Percentiles rank a stretch among this genome's conserved stretches.
phyloP scores from a whole-genome alignment of 345 rosid genomes.

The Citrus cavaleriei region DNA sequence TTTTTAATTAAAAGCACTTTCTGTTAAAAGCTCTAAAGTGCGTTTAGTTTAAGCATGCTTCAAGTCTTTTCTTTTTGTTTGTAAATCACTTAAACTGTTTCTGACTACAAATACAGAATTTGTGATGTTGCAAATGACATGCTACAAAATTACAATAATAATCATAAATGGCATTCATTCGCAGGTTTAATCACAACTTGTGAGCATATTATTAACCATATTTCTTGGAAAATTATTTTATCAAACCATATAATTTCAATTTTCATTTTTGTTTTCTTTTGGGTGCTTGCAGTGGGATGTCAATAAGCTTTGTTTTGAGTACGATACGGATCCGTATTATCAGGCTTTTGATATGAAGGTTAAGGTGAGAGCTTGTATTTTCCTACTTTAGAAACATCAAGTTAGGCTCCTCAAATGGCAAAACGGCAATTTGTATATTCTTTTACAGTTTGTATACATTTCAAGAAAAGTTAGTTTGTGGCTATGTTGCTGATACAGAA shows the following conservation, averaged over 20 bases:
- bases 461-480: not conserved
- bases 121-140: not conserved
- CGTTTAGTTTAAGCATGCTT: not conserved
- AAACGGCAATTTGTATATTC: not conserved
- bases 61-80: no score
- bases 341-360: conserved; percentile 67
- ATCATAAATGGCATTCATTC: not conserved
- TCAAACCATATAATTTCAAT: no score
- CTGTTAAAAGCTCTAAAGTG: not conserved
- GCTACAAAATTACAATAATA: not conserved
- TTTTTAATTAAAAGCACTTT: not conserved
- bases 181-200: no score
- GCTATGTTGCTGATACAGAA: not conserved
- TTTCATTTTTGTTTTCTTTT: not conserved
- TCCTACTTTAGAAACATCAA: not conserved
- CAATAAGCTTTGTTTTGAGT: conserved; percentile 74
- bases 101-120: no score
- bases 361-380: conserved; percentile 39
- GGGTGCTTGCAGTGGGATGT: conserved; percentile 63
- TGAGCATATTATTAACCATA: not conserved
- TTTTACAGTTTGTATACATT: no score
- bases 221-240: not conserved
- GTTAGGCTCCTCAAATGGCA: not conserved
- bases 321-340: conserved; percentile 86
- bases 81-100: no score